A percentile compares a stretch with the other conserved stretches of the same genome.
phyloP scores from a whole-genome alignment of 2,329 filamentous ascomycete genomes.

The Alternaria sp. region DNA sequence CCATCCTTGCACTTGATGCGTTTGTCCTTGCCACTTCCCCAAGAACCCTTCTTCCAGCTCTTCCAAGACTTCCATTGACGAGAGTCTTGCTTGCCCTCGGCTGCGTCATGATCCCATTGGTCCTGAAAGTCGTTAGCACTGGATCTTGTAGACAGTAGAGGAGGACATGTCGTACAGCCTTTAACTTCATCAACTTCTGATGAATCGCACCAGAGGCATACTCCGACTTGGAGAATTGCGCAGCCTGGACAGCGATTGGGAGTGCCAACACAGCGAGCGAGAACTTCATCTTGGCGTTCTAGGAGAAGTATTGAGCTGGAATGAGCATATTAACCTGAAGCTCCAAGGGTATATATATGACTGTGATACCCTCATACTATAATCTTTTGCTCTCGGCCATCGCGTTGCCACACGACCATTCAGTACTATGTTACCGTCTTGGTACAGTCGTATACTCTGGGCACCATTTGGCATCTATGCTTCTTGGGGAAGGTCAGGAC shows the following conservation, averaged over 20 bases:
- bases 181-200: constrained; percentile 39
- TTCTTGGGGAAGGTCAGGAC: constrained; percentile 22
- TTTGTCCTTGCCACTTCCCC: constrained; percentile 15
- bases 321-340: constrained; percentile 28
- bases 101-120: constrained; percentile 34
- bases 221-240: constrained; percentile 32
- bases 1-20: constrained; percentile 34
- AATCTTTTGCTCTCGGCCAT: neutral
- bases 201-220: constrained; percentile 36
- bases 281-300: constrained; percentile 37
- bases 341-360: constrained; percentile 28
- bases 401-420: constrained; percentile 9
- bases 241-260: constrained; percentile 33
- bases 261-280: constrained; percentile 32
- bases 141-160: neutral
- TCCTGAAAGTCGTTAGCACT: constrained; percentile 15
- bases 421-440: constrained; percentile 14
- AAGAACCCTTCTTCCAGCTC: constrained; percentile 26
- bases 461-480: constrained; percentile 21
- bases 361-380: neutral
- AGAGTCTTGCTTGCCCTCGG: constrained; percentile 27
- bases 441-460: constrained; percentile 18
- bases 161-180: constrained; percentile 24
- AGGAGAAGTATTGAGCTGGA: constrained; percentile 33
- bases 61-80: constrained; percentile 34